A percentile compares a stretch with the other conserved stretches of the same genome.
Conservation (phyloP, 1,139 yeast species). For the Hansenula sp. region DNA sequence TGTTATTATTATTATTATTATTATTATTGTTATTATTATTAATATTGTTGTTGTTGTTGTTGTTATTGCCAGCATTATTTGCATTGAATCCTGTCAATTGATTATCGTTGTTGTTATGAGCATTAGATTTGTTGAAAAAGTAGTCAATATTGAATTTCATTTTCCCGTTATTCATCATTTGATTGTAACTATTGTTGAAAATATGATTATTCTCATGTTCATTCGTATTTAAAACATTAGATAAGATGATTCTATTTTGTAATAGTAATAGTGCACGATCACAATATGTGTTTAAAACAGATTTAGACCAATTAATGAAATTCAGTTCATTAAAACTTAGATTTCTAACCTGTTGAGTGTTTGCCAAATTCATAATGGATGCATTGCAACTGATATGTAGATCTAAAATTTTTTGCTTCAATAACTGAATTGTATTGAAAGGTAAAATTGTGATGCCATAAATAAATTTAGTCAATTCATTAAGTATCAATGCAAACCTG, state of each 20-base stretch:
- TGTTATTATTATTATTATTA: constrained; percentile 5
- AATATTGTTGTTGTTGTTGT: constrained; percentile 6
- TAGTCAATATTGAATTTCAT: constrained; percentile 20
- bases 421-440: constrained; percentile 35
- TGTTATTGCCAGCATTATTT: constrained; percentile 5
- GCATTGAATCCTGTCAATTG: constrained; percentile 4
- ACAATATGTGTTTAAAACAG: constrained; percentile 46
- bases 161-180: constrained; percentile 22
- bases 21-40: constrained; percentile 8
- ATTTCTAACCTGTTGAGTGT: constrained; percentile 17
- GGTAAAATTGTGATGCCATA: constrained; percentile 23
- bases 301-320: constrained; percentile 44
- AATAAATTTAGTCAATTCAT: constrained; percentile 36
- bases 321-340: constrained; percentile 39
- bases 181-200: constrained; percentile 22
- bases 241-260: constrained; percentile 43
- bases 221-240: constrained; percentile 21
- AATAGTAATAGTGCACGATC: constrained; percentile 53
- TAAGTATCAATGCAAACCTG: constrained; percentile 46
- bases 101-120: not conserved
- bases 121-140: constrained; percentile 4
- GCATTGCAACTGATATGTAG: constrained; percentile 46
- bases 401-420: constrained; percentile 45
- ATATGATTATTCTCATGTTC: constrained; percentile 22
- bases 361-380: constrained; percentile 34